Base-by-base conservation (phyloP, 768 basidiomycete genomes). In the Podaxis sp. region DNA sequence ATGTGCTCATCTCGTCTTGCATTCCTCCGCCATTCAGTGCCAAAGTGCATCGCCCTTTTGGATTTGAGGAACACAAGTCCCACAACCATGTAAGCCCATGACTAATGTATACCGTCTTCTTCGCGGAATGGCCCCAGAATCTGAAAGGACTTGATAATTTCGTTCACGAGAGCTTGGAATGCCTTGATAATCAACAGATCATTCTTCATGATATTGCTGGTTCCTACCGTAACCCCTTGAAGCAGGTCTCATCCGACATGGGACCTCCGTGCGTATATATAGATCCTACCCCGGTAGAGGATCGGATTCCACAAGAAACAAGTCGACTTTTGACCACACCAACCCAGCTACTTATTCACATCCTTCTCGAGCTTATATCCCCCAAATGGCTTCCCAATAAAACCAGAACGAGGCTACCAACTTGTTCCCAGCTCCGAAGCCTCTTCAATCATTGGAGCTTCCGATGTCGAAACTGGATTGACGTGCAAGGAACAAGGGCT, bases 401-500 rank as follows among this genome's bases (percentile, higher is more conserved):
- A 46, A 18, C 42, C n/a, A 55, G 32, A 55, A 50, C 46, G 59
- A 61, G 18, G 10, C n/a, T 3, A 38, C 40, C 7, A 46, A 61
- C 38, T 36, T 61, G 5, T 61, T 61, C 52, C 59, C 59, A 3
- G 51, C 27, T 38, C 59, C 53, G 3, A 36, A 23, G 35, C 53
- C 36, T 28, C 13, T 48, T 23, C 51, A 54, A 25, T 61, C 59
- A 2, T 5, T 40, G 23, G 46, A 55, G 16, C 35, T 61, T 27
- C 59, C 52, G 5, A 18, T 37, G 5, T 32, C 59, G 53, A 48
- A 10, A 37, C n/a, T n/a, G n/a, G n/a, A n/a, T n/a, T 77, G 74
- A 71, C 74, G 52, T 69, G 74, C 52, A 69, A 71, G 46, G 59
- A 71, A 11, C 63, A 66, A 7, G 61, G 53, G 16, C 53, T 36